These are phyloP conservation scores for Platismatia glauca DNA, from an alignment of 495 filamentous ascomycete species.

Conservation along the genomic window DNA sequence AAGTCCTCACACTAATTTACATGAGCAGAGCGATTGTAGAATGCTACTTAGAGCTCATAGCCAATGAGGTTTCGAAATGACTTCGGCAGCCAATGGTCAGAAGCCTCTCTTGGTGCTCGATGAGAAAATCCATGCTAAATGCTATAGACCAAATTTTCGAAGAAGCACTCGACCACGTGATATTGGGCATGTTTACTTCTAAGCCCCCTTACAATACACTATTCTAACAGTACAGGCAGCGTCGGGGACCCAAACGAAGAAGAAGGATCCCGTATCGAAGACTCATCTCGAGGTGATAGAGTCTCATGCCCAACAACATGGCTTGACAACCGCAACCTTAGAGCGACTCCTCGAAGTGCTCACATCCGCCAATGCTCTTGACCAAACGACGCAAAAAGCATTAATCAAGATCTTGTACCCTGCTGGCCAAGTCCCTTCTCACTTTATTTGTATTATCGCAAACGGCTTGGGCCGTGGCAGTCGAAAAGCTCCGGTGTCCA, in stretches of 20 bases:
- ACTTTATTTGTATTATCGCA: constrained; percentile 57
- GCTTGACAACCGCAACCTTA: constrained; percentile 53
- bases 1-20: neutral
- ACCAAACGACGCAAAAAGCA: constrained; percentile 59
- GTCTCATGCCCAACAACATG: constrained; percentile 52
- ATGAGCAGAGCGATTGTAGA: neutral
- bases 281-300: constrained; percentile 23
- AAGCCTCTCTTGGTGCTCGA: neutral
- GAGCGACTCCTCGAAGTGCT: constrained; percentile 56
- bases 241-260: constrained; percentile 5
- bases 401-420: constrained; percentile 73
- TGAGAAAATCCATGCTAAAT: neutral
- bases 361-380: constrained; percentile 56
- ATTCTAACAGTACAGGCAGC: neutral
- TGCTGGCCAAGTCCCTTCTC: constrained; percentile 48
- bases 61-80: neutral
- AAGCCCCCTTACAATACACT: neutral
- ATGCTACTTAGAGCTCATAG: neutral
- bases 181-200: neutral
- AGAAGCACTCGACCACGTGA: constrained; percentile 4
- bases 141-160: neutral
- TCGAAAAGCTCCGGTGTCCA: constrained; percentile 62
- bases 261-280: constrained; percentile 2
- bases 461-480: constrained; percentile 70
- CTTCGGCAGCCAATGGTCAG: neutral